Percentiles rank a stretch among this genome's conserved stretches.
Evolutionary conservation across 2,329 filamentous ascomycete genomes (phyloP).

Genomic region (Hypoxylon sp.): DNA sequence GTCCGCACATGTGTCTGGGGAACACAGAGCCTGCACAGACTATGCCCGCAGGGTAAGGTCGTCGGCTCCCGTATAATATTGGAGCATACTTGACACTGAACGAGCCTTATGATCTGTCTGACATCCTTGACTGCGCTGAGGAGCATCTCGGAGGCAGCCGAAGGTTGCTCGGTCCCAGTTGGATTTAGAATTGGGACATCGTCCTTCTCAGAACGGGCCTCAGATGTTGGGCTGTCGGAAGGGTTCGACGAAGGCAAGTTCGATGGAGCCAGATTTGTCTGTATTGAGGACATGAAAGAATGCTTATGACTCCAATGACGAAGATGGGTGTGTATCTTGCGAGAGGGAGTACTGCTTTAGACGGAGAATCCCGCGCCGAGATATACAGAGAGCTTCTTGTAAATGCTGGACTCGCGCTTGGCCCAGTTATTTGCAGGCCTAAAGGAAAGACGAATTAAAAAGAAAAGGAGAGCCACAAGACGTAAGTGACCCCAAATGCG

Average conservation of each 20-base stretch:
- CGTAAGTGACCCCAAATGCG: conserved; percentile 4
- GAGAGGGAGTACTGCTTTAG: background rate
- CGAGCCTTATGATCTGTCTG: conserved; percentile 76
- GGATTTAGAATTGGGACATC: conserved; percentile 39
- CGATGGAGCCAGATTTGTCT: conserved; percentile 39
- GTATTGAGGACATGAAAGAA: conserved; percentile 53
- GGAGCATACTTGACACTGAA: conserved; percentile 84
- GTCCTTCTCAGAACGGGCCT: conserved; percentile 40
- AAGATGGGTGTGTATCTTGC: conserved; percentile 5
- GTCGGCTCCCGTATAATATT: conserved; percentile 76
- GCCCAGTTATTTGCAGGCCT: conserved; percentile 12
- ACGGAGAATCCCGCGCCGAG: conserved; percentile 4
- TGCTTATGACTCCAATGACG: conserved; percentile 18
- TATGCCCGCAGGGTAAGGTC: conserved; percentile 85
- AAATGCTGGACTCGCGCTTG: conserved; percentile 2
- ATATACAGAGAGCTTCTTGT: conserved; percentile 11
- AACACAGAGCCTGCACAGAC: conserved; percentile 81
- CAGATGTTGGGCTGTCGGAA: conserved; percentile 40
- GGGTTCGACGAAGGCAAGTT: conserved; percentile 44
- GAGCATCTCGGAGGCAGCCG: conserved; percentile 44
- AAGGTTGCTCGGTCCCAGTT: conserved; percentile 42
- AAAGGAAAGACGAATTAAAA: conserved; percentile 6
- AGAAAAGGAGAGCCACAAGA: conserved; percentile 5
- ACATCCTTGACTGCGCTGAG: conserved; percentile 68
- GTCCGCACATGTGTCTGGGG: conserved; percentile 74